Evolutionary conservation across 163 green algal genomes (phyloP), one percentile per base, ranked within the genome.

Genomic region (Scenedesmus sp.): DNA sequence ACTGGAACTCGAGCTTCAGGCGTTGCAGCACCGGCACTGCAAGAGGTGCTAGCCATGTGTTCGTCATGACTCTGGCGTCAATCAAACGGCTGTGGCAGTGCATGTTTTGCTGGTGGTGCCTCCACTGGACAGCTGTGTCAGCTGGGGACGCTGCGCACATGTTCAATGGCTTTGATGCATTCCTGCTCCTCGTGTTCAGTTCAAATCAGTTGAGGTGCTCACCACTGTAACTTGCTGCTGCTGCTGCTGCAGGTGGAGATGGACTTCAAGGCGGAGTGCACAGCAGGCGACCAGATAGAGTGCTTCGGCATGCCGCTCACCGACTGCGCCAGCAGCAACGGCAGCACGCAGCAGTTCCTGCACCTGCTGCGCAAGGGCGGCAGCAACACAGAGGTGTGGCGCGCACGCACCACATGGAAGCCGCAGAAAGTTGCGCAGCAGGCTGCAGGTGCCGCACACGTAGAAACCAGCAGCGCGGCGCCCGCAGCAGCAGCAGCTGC

Each of bases 241-340:
- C 60, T 79, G 64, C 85, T 62, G 23, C 70, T 8, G n/a, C 94
- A 99, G 97, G 89, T 98, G 3, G 97, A 99, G 92, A 94, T 98
- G 60, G 97, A 99, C 91, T 99, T 98, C 96, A 99, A 99, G 94
- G 94, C 94, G 0, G 97, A 99, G 95, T 98, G 97, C 93, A 92
- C 93, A 26, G 95, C 94, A 15, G 97, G 97, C 4, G 90, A 91
- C 64, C 74, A 86, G 59, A 85, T 91, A 8, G 85, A 91, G 52
- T 88, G 84, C 60, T 83, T 96, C 60, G 96, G 92, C 20, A 89
- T 81, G 57, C 86, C 86, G 26, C 89, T 95, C 23, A 77, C 92
- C 66, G 88, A 94, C 83, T 87, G 66, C 26, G 84, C 60, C 15
- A 87, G 93, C 67, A 88, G 88, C 73, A 94, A 95, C 67, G 91